Evolutionary conservation across 2,329 filamentous ascomycete species (phyloP).

Genomic region (Chrysoporthe deuterocubensis): DNA sequence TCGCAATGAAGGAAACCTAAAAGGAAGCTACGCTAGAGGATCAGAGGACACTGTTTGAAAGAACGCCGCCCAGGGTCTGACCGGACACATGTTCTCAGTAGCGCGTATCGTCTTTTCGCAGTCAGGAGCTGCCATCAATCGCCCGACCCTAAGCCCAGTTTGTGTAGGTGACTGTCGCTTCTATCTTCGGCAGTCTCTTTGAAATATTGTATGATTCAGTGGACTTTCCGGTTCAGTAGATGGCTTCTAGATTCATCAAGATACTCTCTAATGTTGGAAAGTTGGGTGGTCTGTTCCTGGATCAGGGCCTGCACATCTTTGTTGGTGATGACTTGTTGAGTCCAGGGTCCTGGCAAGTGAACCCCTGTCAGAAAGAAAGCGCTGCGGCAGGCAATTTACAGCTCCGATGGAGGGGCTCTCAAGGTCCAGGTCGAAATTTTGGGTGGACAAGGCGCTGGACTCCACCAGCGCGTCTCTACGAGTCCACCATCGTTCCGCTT

Average conservation of each 20-base stretch:
- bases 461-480: constrained; percentile 13
- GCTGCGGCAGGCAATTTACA: constrained; percentile 16
- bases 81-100: not conserved
- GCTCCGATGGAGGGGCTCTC: constrained; percentile 17
- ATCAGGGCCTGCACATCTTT: too few species aligned
- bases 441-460: constrained; percentile 1
- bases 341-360: not conserved
- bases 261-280: too few species aligned
- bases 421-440: constrained; percentile 20
- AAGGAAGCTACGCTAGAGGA: not conserved
- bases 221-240: too few species aligned
- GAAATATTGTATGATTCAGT: too few species aligned
- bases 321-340: not conserved
- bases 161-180: not conserved
- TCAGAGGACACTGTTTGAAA: not conserved
- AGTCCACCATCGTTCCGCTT: constrained; percentile 7
- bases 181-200: not conserved
- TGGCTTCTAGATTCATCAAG: too few species aligned
- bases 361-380: not conserved
- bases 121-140: not conserved
- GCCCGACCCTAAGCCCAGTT: not conserved
- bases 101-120: not conserved
- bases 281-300: too few species aligned
- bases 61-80: not conserved
- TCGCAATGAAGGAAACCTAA: not conserved